Conservation (phyloP, 139 green algal species). For the Limnomonas spitsbergensis region DNA sequence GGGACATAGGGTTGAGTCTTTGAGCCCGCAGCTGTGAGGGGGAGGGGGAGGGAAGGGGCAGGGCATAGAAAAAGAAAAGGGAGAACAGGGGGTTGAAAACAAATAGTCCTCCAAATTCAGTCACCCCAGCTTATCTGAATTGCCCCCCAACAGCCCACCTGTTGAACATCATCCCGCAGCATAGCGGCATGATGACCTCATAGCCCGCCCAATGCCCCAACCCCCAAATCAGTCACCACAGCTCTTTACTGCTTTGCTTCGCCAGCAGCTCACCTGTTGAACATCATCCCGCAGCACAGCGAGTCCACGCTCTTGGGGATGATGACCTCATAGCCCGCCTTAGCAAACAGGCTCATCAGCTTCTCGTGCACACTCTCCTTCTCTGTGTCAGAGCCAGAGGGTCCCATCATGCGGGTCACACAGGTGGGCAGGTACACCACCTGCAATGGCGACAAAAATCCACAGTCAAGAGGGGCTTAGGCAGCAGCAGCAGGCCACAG, state of each 20-base stretch:
- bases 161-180: constrained; percentile 97
- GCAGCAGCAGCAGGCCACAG: background rate
- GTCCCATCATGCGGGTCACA: constrained; percentile 95
- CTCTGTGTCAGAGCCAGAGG: constrained; percentile 64
- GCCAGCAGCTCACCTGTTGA: constrained; percentile 87
- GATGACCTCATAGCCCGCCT: constrained; percentile 79
- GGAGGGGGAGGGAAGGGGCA: too few species aligned
- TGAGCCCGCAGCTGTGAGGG: background rate
- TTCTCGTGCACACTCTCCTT: constrained; percentile 81
- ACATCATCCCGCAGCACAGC: constrained; percentile 93
- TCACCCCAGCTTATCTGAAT: too few species aligned
- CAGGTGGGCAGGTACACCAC: constrained; percentile 93
- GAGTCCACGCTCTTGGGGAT: constrained; percentile 74
- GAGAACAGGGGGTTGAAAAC: too few species aligned
- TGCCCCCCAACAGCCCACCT: too few species aligned
- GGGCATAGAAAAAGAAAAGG: too few species aligned
- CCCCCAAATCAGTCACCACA: too few species aligned
- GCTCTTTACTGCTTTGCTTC: too few species aligned
- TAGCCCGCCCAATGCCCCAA: too few species aligned
- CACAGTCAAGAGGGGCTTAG: constrained; percentile 21
- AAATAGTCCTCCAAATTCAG: too few species aligned
- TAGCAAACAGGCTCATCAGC: constrained; percentile 86
- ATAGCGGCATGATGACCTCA: constrained; percentile 81
- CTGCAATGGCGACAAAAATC: too few species aligned
- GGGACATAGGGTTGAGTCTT: background rate